Percentiles rank a stretch among this genome's conserved stretches.
Conservation (phyloP, 2,329 filamentous ascomycete species). For the Ilyonectria destructans region DNA sequence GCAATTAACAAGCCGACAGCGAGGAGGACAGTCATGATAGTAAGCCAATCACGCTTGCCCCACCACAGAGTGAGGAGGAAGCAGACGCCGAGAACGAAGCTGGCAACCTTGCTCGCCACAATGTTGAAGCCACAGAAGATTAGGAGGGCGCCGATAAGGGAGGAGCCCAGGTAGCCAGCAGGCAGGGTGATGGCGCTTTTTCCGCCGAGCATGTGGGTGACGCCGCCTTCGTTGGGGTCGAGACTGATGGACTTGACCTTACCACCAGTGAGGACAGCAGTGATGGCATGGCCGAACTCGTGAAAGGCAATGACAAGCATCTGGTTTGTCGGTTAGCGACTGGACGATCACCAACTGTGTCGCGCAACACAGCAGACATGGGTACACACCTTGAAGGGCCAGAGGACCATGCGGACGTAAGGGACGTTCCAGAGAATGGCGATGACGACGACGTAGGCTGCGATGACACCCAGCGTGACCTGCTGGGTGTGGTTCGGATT, state of each 20-base stretch:
- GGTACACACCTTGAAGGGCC: constrained; percentile 81
- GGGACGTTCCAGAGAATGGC: constrained; percentile 86
- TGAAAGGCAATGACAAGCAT: constrained; percentile 90
- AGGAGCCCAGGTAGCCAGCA: constrained; percentile 84
- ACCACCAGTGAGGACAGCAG: constrained; percentile 81
- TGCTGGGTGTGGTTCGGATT: constrained; percentile 78
- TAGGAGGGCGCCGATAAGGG: constrained; percentile 82
- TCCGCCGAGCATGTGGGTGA: constrained; percentile 84
- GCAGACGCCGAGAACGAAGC: constrained; percentile 80
- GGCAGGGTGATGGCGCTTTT: constrained; percentile 80
- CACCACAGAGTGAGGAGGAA: constrained; percentile 88
- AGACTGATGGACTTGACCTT: constrained; percentile 82
- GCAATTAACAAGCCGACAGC: constrained; percentile 81
- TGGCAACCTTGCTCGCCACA: constrained; percentile 85
- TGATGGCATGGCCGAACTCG: constrained; percentile 84
- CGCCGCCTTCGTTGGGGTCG: constrained; percentile 84
- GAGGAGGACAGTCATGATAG: constrained; percentile 78
- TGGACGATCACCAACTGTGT: constrained; percentile 1
- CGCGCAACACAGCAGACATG: neutral
- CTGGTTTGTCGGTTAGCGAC: constrained; percentile 56
- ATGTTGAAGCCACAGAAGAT: constrained; percentile 89
- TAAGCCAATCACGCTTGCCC: constrained; percentile 85
- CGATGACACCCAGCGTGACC: constrained; percentile 81
- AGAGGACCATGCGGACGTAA: constrained; percentile 81
- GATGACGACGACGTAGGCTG: constrained; percentile 80